phyloP scores from a whole-genome alignment of 352 stramenopile species.

The Phytophthora sp. region DNA sequence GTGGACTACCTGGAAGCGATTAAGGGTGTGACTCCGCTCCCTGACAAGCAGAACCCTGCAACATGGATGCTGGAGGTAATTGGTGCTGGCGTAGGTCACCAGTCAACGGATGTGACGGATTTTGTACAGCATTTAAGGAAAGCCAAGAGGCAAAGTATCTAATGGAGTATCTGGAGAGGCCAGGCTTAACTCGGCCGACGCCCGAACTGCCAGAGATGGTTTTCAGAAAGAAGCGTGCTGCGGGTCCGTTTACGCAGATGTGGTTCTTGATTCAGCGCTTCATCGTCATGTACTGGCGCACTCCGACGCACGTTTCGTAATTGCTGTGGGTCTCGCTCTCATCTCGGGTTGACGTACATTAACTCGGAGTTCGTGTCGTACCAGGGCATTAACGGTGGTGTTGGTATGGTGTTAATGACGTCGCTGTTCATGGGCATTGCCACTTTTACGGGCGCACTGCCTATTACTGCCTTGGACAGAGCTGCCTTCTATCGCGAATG shows the following conservation, averaged over 20 bases:
- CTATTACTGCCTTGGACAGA: conserved; percentile 73
- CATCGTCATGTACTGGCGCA: conserved; percentile 47
- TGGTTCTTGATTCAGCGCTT: conserved; percentile 29
- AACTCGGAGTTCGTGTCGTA: conserved; percentile 31
- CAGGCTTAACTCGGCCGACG: conserved; percentile 16
- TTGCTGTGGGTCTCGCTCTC: conserved; percentile 60
- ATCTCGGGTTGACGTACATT: conserved; percentile 68
- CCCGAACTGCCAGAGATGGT: conserved; percentile 24
- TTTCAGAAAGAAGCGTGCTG: conserved; percentile 35
- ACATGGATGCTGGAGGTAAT: conserved; percentile 31
- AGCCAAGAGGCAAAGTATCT: conserved; percentile 22
- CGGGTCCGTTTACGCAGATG: conserved; percentile 17
- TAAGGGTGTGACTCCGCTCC: conserved; percentile 16
- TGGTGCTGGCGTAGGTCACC: conserved; percentile 28
- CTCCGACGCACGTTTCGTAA: conserved; percentile 70
- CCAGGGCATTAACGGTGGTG: conserved; percentile 32
- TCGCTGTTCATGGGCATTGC: conserved; percentile 77
- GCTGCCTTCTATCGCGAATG: conserved; percentile 91
- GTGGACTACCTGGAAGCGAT: conserved; percentile 60
- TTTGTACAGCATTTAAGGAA: conserved; percentile 41
- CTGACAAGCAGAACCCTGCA: conserved; percentile 21
- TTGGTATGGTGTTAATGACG: conserved; percentile 78
- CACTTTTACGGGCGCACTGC: conserved; percentile 68
- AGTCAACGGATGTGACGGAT: conserved; percentile 21
- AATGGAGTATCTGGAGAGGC: conserved; percentile 22